Evolutionary conservation across 257 asterid species (phyloP).

Genomic region (Scutellaria barbata): DNA sequence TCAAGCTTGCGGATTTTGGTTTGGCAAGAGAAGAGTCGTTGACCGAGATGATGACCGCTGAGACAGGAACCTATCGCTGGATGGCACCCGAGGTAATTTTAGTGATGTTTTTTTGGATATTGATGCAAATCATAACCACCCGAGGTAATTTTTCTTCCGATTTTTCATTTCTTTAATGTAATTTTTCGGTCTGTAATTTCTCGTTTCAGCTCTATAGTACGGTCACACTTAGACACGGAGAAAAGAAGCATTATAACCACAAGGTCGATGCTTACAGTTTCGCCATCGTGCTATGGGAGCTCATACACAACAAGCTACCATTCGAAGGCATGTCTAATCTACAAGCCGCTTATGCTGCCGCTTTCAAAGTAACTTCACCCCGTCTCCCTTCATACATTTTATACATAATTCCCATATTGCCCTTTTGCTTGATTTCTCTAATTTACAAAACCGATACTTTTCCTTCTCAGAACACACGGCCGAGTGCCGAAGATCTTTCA

Average conservation of each 20-base stretch:
- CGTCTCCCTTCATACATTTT: not conserved
- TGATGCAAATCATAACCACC: no score
- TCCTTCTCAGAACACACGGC: slow-evolving; percentile 73
- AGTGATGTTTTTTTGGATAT: slow-evolving; percentile 42
- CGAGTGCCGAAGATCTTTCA: slow-evolving; percentile 82
- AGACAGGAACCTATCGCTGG: slow-evolving; percentile 99
- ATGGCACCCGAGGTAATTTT: slow-evolving; percentile 95
- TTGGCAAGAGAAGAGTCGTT: slow-evolving; percentile 97
- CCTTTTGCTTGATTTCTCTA: not conserved
- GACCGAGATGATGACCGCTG: slow-evolving; percentile 99
- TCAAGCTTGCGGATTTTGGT: slow-evolving; percentile 95
- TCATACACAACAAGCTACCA: slow-evolving; percentile 78
- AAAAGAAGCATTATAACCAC: slow-evolving; percentile 95
- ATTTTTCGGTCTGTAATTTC: no score
- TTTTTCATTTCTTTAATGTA: not conserved
- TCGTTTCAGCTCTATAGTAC: slow-evolving; percentile 88
- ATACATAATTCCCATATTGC: not conserved
- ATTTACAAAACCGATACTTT: not conserved
- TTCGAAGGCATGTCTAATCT: slow-evolving; percentile 96
- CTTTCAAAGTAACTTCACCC: slow-evolving; percentile 70
- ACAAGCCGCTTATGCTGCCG: slow-evolving; percentile 99
- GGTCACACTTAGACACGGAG: slow-evolving; percentile 94
- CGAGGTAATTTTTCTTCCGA: no score
- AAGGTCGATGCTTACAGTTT: slow-evolving; percentile 98
- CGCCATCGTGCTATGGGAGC: slow-evolving; percentile 98